Evolutionary conservation across 129 eudicot species (phyloP).

Genomic region (Lactuca saligna): DNA sequence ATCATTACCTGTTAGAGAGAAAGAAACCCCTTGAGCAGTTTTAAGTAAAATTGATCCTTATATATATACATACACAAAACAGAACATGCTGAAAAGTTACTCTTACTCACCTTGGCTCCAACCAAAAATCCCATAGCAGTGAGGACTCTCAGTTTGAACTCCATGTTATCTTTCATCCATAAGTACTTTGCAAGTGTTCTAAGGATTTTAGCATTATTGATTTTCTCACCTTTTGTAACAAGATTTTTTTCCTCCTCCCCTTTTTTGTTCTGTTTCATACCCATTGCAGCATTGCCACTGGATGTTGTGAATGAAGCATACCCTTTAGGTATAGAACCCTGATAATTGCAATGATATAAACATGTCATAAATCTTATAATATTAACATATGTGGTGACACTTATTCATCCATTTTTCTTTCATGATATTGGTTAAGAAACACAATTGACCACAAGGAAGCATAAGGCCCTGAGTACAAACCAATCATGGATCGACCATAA

Average conservation of each 20-base stretch:
- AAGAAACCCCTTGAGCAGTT: slow-evolving; percentile 9
- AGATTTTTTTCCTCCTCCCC: slow-evolving; percentile 25
- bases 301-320: slow-evolving; percentile 68
- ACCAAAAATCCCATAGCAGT: slow-evolving; percentile 82
- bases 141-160: slow-evolving; percentile 75
- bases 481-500: not conserved
- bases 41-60: not conserved
- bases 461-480: not conserved
- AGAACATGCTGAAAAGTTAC: not conserved
- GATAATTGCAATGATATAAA: slow-evolving; percentile 30
- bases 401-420: not conserved
- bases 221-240: slow-evolving; percentile 43
- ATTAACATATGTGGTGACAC: slow-evolving; percentile 1
- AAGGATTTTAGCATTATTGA: slow-evolving; percentile 64
- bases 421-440: slow-evolving; percentile 3
- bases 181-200: slow-evolving; percentile 71
- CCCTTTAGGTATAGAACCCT: slow-evolving; percentile 58
- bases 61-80: not conserved
- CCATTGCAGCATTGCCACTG: slow-evolving; percentile 28
- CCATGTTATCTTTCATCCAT: slow-evolving; percentile 91
- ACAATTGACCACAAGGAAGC: not conserved
- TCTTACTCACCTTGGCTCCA: slow-evolving; percentile 75
- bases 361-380: slow-evolving; percentile 6
- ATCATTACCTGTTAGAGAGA: slow-evolving; percentile 59
- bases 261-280: slow-evolving; percentile 29